Conservation (phyloP, 108 stramenopile species). For the Cylindrotheca closterium region DNA sequence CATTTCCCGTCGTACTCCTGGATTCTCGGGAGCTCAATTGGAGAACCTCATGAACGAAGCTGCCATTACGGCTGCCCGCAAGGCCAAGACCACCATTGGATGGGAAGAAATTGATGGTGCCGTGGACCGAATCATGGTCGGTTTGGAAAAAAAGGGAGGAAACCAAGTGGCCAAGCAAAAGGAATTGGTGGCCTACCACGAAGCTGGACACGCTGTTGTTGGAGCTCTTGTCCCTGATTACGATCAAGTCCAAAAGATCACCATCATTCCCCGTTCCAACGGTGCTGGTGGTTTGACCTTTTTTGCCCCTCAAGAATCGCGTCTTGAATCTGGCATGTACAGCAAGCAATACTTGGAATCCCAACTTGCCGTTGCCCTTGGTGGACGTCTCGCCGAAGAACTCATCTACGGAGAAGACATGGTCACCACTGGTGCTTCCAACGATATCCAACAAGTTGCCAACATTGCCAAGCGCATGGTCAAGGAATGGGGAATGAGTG, state of each 20-base stretch:
- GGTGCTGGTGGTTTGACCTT: conserved; percentile 94
- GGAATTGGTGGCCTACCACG: conserved; percentile 94
- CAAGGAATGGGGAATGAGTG: conserved; percentile 95
- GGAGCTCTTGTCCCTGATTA: conserved; percentile 89
- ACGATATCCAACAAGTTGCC: conserved; percentile 95
- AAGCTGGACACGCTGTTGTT: conserved; percentile 92
- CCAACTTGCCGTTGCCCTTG: conserved; percentile 91
- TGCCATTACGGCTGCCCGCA: conserved; percentile 88
- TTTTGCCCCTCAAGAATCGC: conserved; percentile 91
- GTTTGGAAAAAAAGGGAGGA: conserved; percentile 92
- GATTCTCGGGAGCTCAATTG: conserved; percentile 95
- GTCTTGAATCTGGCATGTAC: conserved; percentile 92
- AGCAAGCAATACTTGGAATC: conserved; percentile 91
- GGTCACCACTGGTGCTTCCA: conserved; percentile 96
- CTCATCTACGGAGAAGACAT: conserved; percentile 93
- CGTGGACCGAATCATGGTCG: conserved; percentile 96
- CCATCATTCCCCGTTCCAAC: conserved; percentile 92
- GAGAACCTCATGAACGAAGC: conserved; percentile 98
- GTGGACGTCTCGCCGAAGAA: conserved; percentile 97
- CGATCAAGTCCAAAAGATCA: conserved; percentile 97
- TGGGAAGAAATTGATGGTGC: conserved; percentile 95
- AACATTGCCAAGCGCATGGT: conserved; percentile 95
- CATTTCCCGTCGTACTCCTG: conserved; percentile 92
- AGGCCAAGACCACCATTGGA: conserved; percentile 76
- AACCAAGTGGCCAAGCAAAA: conserved; percentile 68